Evolutionary conservation across 768 basidiomycete genomes (phyloP).

Genomic region (Gymnopilus junonius): DNA sequence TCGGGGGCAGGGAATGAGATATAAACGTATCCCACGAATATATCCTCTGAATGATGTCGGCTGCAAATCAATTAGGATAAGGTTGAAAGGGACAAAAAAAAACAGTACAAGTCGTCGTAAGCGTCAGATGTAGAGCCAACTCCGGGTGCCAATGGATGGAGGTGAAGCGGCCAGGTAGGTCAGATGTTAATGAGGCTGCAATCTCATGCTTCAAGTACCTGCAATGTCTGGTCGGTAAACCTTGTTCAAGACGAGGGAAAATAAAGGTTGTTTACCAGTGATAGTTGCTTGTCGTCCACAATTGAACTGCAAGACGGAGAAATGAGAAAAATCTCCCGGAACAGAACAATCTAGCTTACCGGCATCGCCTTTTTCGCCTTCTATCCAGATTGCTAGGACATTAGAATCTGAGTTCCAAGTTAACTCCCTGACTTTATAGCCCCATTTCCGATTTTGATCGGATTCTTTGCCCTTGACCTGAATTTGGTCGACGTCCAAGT

Average conservation of each 20-base stretch:
- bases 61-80: slow-evolving; percentile 32
- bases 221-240: neutral
- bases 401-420: slow-evolving; percentile 90
- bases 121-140: slow-evolving; percentile 60
- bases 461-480: slow-evolving; percentile 37
- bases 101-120: slow-evolving; percentile 67
- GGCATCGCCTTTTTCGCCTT: slow-evolving; percentile 66
- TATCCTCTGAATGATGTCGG: slow-evolving; percentile 57
- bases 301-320: slow-evolving; percentile 62
- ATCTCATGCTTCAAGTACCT: slow-evolving; percentile 97
- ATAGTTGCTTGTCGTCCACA: slow-evolving; percentile 95
- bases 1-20: slow-evolving; percentile 61
- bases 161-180: slow-evolving; percentile 59
- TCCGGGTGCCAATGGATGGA: slow-evolving; percentile 91
- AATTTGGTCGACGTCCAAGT: slow-evolving; percentile 46
- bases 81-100: neutral
- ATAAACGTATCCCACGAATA: slow-evolving; percentile 82
- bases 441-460: slow-evolving; percentile 50
- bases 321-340: neutral
- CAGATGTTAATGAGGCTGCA: slow-evolving; percentile 42
- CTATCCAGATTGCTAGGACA: slow-evolving; percentile 85
- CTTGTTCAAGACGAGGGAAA: neutral
- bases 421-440: slow-evolving; percentile 76
- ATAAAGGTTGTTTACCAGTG: slow-evolving; percentile 64
- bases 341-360: slow-evolving; percentile 46